These are phyloP conservation scores for Leccinum aurantiacum DNA, from an alignment of 768 basidiomycete genomes.

Conservation along the genomic window DNA sequence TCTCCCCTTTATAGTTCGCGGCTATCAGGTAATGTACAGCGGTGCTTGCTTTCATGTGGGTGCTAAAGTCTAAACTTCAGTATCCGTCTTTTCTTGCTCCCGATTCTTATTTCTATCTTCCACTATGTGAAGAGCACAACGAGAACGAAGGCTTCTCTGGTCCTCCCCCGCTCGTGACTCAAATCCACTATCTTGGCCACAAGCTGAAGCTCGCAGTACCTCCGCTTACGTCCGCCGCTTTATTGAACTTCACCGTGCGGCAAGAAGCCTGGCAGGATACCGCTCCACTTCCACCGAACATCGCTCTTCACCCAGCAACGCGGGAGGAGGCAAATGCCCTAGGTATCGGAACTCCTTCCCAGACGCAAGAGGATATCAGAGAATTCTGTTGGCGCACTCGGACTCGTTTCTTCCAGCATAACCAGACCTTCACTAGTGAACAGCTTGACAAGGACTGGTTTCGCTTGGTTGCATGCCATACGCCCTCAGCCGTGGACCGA, in stretches of 20 bases:
- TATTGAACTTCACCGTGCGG: conserved; percentile 37
- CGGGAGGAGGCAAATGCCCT: conserved; percentile 34
- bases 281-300: conserved; percentile 22
- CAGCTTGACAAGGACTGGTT: conserved; percentile 50
- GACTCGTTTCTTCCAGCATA: conserved; percentile 29
- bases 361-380: conserved; percentile 39
- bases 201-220: conserved; percentile 43
- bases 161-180: conserved; percentile 32
- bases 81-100: conserved; percentile 44
- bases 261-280: conserved; percentile 38
- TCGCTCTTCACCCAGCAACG: conserved; percentile 34
- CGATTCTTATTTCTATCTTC: conserved; percentile 44
- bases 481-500: conserved; percentile 36
- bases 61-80: conserved; percentile 27
- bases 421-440: conserved; percentile 24
- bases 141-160: conserved; percentile 30
- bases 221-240: conserved; percentile 40
- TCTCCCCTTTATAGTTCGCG: conserved; percentile 42
- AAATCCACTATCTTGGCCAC: conserved; percentile 42
- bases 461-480: conserved; percentile 44
- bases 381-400: conserved; percentile 41
- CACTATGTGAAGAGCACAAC: conserved; percentile 34
- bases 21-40: conserved; percentile 37
- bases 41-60: background rate
- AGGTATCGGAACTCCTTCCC: conserved; percentile 32